These are phyloP conservation scores for Hapsidospora chrysogenum DNA, from an alignment of 495 filamentous ascomycete genomes.

Conservation along the genomic window DNA sequence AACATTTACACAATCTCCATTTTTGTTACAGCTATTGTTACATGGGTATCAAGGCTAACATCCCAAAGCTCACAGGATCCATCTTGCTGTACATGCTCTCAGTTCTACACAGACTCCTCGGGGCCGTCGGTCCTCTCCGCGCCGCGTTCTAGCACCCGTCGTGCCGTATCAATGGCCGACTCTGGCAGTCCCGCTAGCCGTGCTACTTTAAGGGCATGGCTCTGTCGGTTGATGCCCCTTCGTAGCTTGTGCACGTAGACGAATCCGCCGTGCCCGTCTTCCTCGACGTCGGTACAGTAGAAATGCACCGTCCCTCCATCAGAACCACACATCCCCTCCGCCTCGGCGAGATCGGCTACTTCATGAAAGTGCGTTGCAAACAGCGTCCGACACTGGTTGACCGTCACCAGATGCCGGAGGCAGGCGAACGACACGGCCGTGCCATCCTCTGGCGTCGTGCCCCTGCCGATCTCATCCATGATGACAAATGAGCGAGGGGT, in stretches of 20 bases:
- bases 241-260: conserved; percentile 73
- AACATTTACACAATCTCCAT: conserved; percentile 11
- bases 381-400: conserved; percentile 61
- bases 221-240: conserved; percentile 67
- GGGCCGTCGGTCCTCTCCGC: conserved; percentile 1
- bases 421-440: conserved; percentile 78
- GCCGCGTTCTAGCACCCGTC: conserved; percentile 17
- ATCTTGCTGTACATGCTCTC: background rate
- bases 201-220: conserved; percentile 87
- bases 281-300: conserved; percentile 83
- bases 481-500: conserved; percentile 74
- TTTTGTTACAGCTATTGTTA: conserved; percentile 5
- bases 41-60: conserved; percentile 17
- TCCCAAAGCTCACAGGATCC: background rate
- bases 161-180: conserved; percentile 39
- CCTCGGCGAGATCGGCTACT: conserved; percentile 51
- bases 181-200: conserved; percentile 62
- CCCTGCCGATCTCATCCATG: conserved; percentile 94
- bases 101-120: background rate
- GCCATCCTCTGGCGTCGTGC: conserved; percentile 85
- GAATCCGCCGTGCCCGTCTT: conserved; percentile 47
- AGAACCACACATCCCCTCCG: conserved; percentile 13
- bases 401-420: conserved; percentile 60
- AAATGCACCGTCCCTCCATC: conserved; percentile 49
- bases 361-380: conserved; percentile 94